Conservation (phyloP, 1,139 yeast genomes). For the Citeromyces hawaiiensis region DNA sequence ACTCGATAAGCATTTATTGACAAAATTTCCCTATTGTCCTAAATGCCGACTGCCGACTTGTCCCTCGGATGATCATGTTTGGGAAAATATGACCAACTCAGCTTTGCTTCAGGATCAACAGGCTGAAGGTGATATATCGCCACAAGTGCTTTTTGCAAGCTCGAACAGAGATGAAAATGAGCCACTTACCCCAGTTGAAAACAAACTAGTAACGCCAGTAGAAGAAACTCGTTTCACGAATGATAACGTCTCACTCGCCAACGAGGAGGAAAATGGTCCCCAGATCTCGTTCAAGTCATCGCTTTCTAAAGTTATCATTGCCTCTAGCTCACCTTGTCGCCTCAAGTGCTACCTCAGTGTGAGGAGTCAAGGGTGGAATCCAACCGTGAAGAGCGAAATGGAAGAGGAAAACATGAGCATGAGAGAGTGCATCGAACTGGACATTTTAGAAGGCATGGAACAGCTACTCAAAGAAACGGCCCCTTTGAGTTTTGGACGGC, state of each 20-base stretch:
- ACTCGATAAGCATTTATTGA: neutral
- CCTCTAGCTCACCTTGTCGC: neutral
- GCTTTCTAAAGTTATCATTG: neutral
- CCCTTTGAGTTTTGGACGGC: conserved; percentile 1
- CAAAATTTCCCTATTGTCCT: neutral
- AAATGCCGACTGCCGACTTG: neutral
- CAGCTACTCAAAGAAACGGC: neutral
- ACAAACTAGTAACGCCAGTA: neutral
- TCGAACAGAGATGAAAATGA: neutral
- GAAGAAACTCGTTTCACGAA: neutral
- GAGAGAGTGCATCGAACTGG: neutral
- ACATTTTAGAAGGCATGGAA: neutral
- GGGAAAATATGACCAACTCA: neutral
- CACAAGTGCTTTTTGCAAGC: neutral
- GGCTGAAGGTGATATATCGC: neutral
- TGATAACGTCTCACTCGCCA: neutral
- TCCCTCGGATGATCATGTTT: neutral
- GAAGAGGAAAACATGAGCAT: neutral
- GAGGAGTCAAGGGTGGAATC: neutral
- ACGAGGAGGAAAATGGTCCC: neutral
- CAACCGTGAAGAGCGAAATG: neutral
- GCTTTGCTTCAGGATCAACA: neutral
- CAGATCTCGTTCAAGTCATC: neutral
- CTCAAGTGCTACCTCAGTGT: neutral
- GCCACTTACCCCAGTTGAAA: neutral